Evolutionary conservation across 2,329 filamentous ascomycete genomes (phyloP).

Genomic region (Hypoxylon rubiginosum): DNA sequence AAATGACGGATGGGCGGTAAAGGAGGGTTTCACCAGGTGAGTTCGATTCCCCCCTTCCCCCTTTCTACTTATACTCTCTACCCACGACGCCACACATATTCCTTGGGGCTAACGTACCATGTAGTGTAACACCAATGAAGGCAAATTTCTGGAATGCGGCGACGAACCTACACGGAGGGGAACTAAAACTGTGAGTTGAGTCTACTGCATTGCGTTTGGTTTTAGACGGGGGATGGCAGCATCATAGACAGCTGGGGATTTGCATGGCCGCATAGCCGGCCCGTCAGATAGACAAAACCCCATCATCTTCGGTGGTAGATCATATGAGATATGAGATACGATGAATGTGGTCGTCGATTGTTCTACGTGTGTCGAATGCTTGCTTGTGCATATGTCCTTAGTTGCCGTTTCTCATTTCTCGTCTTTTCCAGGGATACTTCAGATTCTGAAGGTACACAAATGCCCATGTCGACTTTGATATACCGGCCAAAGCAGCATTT

Average conservation of each 20-base stretch:
- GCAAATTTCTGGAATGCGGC: conserved; percentile 90
- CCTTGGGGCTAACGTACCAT: conserved; percentile 24
- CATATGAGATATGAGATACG: conserved; percentile 24
- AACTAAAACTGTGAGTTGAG: conserved; percentile 85
- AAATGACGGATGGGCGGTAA: conserved; percentile 94
- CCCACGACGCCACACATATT: neutral
- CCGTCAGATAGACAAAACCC: conserved; percentile 39
- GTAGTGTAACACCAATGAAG: conserved; percentile 87
- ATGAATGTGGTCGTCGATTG: conserved; percentile 21
- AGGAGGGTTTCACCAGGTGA: conserved; percentile 87
- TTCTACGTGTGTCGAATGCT: conserved; percentile 28
- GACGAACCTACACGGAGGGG: conserved; percentile 72
- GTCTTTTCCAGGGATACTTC: conserved; percentile 42
- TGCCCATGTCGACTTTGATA: conserved; percentile 36
- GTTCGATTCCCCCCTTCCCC: conserved; percentile 41
- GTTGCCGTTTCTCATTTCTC: conserved; percentile 36
- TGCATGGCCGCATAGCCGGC: conserved; percentile 29
- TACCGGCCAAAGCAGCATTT: conserved; percentile 58
- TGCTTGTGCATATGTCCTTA: conserved; percentile 23
- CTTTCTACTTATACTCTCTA: conserved; percentile 12
- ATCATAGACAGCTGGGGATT: conserved; percentile 40
- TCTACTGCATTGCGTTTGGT: conserved; percentile 46
- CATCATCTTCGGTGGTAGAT: conserved; percentile 25
- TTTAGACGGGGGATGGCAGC: conserved; percentile 35
- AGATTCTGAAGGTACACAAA: conserved; percentile 30